Base-by-base conservation (phyloP, 169 alveolate species). In the Plasmodium vivax region DNA sequence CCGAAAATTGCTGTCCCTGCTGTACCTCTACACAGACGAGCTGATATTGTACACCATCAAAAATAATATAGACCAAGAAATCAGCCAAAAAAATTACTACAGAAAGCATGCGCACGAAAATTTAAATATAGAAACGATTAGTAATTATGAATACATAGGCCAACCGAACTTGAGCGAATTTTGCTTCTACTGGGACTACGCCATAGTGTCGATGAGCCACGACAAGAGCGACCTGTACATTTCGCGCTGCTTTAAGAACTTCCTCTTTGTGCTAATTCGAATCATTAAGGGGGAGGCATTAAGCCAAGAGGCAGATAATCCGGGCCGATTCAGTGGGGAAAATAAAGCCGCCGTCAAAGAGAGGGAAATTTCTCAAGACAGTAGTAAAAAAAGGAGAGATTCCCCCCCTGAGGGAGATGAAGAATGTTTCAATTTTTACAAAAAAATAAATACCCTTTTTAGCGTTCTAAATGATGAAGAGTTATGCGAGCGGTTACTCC, bases 111-210 rank as follows among this genome's bases (percentile, higher is more conserved):
- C 77, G 27, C 41, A 45, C 16, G 73, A 38, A 27, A 51, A 79
- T 43, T 73, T 92, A 92, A 82, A 75, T 54, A 73, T 54, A 47
- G 92, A 45, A 7, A 14, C 75, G 72, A 82, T 92, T 32, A 68
- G 56, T 38, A 92, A 92, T 38, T 92, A 92, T 82, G 83, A 80
- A 38, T 82, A 47, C 77, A 83, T 82, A 14, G 16, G 62, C 72
- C 34, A 82, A 54, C n/a, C 56, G 73, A 73, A 81, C 10, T 47
- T 92, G 56, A 92, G 85, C 51, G 88, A 92, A 23, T 73, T 82
- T 34, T 92, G 95, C 77, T 71, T 92, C 83, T 92, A 92, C 58
- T 92, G 95, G 95, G 95, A 92, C 51, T 92, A 82, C 45, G 62
- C 95, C 38, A 92, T 92, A 47, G 80, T 92, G 43, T 82, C 95